phyloP scores from a whole-genome alignment of 2,329 filamentous ascomycete species.

The Calycina marina region DNA sequence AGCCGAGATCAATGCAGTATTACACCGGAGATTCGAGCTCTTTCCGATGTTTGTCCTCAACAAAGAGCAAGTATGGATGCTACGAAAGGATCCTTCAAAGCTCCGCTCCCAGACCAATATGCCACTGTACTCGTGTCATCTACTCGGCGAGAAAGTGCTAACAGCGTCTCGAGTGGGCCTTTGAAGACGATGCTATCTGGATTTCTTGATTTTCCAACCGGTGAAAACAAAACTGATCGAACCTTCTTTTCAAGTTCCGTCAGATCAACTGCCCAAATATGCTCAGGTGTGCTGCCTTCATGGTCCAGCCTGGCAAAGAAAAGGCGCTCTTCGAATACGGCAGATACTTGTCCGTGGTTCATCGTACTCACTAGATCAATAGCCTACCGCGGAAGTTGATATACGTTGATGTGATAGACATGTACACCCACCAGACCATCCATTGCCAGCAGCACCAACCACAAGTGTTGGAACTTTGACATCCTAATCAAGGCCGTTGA shows the following conservation, averaged over 20 bases:
- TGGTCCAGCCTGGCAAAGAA: background rate
- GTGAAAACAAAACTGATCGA: too few species aligned
- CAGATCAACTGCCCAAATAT: background rate
- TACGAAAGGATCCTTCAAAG: background rate
- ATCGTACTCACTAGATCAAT: background rate
- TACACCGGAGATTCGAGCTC: background rate
- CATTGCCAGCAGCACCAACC: background rate
- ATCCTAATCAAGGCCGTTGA: too few species aligned
- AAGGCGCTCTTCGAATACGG: background rate
- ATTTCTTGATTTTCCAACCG: too few species aligned
- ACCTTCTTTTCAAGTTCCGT: too few species aligned
- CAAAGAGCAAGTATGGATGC: background rate
- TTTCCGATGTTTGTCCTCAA: background rate
- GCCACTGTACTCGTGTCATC: too few species aligned
- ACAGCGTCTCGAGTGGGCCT: too few species aligned
- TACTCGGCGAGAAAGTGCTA: too few species aligned
- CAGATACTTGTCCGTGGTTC: background rate
- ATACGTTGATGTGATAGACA: background rate
- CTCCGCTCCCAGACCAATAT: too few species aligned
- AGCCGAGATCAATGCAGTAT: background rate
- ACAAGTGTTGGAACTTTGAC: background rate
- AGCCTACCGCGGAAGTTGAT: background rate
- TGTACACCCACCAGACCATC: background rate
- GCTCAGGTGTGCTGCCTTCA: background rate
- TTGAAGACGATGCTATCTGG: too few species aligned